Conservation (phyloP, 345 rosid genomes). For the Syzygium oleosum region DNA sequence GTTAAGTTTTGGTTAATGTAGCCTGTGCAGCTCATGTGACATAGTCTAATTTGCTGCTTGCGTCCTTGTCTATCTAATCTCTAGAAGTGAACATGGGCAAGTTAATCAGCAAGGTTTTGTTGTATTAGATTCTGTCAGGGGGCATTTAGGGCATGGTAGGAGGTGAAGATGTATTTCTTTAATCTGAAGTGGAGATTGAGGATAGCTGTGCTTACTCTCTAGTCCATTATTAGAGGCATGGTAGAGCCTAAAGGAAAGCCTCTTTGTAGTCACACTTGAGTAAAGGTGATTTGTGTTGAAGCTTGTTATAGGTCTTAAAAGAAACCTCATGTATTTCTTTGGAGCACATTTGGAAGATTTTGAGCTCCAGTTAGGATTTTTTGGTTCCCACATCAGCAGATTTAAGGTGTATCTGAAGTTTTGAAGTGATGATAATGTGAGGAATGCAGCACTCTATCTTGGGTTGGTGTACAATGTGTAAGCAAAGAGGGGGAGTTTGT, state of each 20-base stretch:
- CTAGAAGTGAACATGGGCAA: background rate
- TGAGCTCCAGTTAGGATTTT: background rate
- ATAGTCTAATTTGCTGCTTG: background rate
- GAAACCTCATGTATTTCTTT: background rate
- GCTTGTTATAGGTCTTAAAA: background rate
- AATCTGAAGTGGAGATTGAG: background rate
- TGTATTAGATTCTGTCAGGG: background rate
- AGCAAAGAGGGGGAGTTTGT: background rate
- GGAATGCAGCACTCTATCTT: background rate
- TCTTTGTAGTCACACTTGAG: background rate
- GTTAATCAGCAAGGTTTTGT: background rate
- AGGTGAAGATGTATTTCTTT: background rate
- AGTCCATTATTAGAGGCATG: background rate
- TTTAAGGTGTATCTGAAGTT: background rate
- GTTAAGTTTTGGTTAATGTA: background rate
- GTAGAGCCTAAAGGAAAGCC: background rate
- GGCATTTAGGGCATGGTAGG: background rate
- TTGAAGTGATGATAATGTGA: background rate
- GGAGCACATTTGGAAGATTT: background rate
- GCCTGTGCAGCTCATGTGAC: background rate
- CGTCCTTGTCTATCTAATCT: background rate
- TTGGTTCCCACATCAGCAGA: background rate
- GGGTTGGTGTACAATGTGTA: background rate
- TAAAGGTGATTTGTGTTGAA: background rate
- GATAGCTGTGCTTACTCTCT: background rate